Base-by-base conservation (phyloP, 441 rosid genomes). In the Adansonia gregorii region DNA sequence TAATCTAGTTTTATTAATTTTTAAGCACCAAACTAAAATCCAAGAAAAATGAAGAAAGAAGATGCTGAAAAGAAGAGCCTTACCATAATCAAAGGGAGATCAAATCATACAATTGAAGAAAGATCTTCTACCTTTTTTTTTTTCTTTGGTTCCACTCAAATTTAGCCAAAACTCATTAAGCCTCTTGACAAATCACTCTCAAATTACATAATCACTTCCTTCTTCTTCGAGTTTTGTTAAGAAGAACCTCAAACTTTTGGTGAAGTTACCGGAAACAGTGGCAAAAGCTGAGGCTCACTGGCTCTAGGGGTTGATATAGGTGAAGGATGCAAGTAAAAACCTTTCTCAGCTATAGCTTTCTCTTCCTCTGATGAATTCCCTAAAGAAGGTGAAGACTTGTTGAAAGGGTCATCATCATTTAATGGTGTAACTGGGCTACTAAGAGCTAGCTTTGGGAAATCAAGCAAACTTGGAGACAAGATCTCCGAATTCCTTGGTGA, bases 251-350 rank as follows among this genome's bases (percentile, higher is more conserved):
- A 83, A 76, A 84, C 82, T 48, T 84, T 82, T n/a, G 96, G 98
- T 6, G 97, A 95, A 51, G 95, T 88, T 39, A 94, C 81, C 39
- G 98, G 99, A 63, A 96, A 94, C 60, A 94, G 93, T 5, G 97
- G 86, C 84, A 96, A 81, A 71, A 96, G 92, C 79, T 91, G 92
- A 3, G 98, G 99, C 84, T 89, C 94, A 31, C 90, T 82, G 73
- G 84, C 94, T 83, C 91, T 84, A 8, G 99, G 97, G 43, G 99
- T 91, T 55, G 95, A 90, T 73, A 88, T 84, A 17, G 98, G 98
- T 8, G 99, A 89, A n/a, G 97, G 99, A 83, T 90, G 99, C 87
- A 94, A 86, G 84, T 89, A 92, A 85, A 89, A 96, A 3, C 98
- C 97, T 79, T 91, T 94, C 78, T 90, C 94, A 19, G 98, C 98